These are phyloP conservation scores for Atalantia buxifolia DNA, from an alignment of 345 rosid genomes.

Conservation along the genomic window DNA sequence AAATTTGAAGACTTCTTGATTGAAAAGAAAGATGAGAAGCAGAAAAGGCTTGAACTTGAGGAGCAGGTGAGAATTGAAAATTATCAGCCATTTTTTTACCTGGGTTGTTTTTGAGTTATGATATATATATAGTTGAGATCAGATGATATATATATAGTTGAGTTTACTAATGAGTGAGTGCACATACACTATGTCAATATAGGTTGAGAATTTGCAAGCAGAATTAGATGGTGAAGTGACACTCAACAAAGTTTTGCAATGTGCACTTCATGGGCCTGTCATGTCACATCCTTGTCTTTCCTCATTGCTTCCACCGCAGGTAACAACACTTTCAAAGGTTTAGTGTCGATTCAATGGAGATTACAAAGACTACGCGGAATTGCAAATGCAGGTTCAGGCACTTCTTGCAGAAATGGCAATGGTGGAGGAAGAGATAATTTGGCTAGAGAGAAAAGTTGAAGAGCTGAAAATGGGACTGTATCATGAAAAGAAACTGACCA, in stretches of 20 bases:
- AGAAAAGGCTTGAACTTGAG: constrained; percentile 42
- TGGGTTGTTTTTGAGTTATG: not conserved
- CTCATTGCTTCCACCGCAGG: constrained; percentile 70
- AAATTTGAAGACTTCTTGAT: constrained; percentile 75
- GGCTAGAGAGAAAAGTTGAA: constrained; percentile 68
- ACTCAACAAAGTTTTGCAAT: constrained; percentile 44
- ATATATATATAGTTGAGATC: too few relatives aligned
- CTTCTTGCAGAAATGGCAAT: constrained; percentile 60
- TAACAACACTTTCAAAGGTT: constrained; percentile 8
- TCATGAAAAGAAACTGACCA: constrained; percentile 52
- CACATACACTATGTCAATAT: not conserved
- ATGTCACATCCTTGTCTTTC: constrained; percentile 48
- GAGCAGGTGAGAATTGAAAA: constrained; percentile 42
- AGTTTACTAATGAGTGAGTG: too few relatives aligned
- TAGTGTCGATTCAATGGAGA: not conserved
- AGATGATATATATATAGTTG: too few relatives aligned
- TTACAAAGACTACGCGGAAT: not conserved
- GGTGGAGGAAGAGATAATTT: constrained; percentile 72
- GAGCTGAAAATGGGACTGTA: constrained; percentile 58
- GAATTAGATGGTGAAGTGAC: constrained; percentile 59
- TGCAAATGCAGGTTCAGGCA: constrained; percentile 45
- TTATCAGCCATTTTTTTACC: not conserved
- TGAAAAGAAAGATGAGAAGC: constrained; percentile 43
- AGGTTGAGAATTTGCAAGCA: constrained; percentile 65
- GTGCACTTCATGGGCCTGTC: constrained; percentile 51